phyloP scores from a whole-genome alignment of 1,284 basidiomycete species.

The Microstroma glucosiphilum region DNA sequence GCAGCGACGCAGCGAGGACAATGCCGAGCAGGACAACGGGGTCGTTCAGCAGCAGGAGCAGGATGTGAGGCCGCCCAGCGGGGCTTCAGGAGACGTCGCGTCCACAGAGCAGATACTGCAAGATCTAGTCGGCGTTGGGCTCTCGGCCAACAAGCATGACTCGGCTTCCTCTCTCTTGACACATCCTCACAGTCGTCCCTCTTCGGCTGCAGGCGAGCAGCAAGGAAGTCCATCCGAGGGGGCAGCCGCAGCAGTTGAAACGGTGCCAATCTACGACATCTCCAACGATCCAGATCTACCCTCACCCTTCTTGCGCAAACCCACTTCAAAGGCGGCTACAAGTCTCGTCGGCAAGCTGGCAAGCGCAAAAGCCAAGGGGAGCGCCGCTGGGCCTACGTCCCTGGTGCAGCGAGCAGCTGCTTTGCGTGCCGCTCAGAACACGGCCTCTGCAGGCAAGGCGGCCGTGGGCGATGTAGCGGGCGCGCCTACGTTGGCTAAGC shows the following conservation, averaged over 20 bases:
- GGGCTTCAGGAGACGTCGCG: no score
- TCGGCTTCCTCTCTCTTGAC: no score
- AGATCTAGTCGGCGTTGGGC: no score
- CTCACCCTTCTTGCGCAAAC: constrained; percentile 18
- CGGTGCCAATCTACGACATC: constrained; percentile 11
- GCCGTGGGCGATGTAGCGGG: no score
- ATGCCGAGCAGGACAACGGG: not conserved
- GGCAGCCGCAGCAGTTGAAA: not conserved
- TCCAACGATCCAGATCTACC: constrained; percentile 17
- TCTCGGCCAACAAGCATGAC: no score
- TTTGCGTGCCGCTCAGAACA: not conserved
- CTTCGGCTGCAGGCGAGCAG: no score
- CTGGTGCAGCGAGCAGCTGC: not conserved
- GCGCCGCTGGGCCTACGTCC: not conserved
- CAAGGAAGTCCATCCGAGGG: not conserved
- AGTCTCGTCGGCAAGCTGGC: not conserved
- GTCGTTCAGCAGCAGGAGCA: not conserved
- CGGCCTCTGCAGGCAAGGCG: not conserved
- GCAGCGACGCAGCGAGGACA: not conserved
- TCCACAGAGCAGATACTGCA: not conserved
- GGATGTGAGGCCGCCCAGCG: not conserved
- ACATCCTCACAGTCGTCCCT: no score
- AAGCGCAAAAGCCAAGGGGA: not conserved
- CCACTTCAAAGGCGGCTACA: constrained; percentile 5
- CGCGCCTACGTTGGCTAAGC: no score